Evolutionary conservation across 306 rosid species (phyloP), one percentile per base, ranked within the genome.

Genomic region (Sesbania bispinosa): DNA sequence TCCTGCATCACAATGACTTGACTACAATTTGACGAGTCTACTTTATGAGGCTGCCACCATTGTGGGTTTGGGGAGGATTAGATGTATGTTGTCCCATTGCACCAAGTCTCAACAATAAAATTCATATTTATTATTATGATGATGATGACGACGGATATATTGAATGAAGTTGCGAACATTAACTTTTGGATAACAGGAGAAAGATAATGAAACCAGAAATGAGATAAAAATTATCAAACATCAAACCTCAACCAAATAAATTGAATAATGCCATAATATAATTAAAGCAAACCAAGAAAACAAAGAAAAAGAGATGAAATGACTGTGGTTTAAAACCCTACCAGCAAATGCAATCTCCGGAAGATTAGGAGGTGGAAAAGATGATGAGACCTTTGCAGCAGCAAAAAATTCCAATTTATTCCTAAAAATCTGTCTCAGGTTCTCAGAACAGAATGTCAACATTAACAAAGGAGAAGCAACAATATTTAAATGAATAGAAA

Each of bases 311-410:
- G 8, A 62, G 32, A 32, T 18, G 15, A 67, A 57, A 19, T 16
- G 43, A 5, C 8, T 8, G 54, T 74, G 48, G 30, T 63, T 62
- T 16, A 69, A 72, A 75, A 68, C 60, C 38, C 41, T 74, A 94
- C 99, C 99, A 42, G 99, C 99, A 81, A 94, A 94, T 81, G 99
- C 99, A 80, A 94, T 91, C 85, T 94, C 99, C 1, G 96, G 99
- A 77, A 94, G 83, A 47, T 75, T 80, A 54, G 92, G 91, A 59
- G 92, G 92, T 11, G 96, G 96, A 87, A 94, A 90, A 76, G 99
- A 94, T 11, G 96, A 94, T 18, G 97, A 89, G 62, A 77, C 88
- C 77, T 90, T 91, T 9, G 97, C 99, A 59, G 99, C 94, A 32
- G 99, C 99, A 69, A 90, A 91, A 84, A 90, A 94, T 4, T 86